Evolutionary conservation across 352 stramenopile genomes (phyloP).

Genomic region (Blastocystis sp.): DNA sequence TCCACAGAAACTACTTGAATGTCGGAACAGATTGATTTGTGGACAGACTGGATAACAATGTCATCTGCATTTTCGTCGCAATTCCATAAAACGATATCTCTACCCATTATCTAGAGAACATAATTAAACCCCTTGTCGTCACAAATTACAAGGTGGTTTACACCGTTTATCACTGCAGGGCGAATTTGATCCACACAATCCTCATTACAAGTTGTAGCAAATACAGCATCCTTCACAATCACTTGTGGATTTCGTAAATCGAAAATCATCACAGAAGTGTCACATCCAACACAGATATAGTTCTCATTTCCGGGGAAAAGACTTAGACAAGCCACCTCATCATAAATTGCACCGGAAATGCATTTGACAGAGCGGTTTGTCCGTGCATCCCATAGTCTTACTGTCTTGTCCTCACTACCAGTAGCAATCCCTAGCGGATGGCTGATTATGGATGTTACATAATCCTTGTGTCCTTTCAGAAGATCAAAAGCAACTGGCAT

Average conservation of each 20-base stretch:
- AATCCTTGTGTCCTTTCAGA: slow-evolving; percentile 36
- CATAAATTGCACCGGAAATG: background rate
- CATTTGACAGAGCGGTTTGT: background rate
- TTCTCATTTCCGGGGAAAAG: slow-evolving; percentile 10
- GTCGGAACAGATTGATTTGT: background rate
- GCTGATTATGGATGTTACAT: slow-evolving; percentile 6
- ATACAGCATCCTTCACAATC: background rate
- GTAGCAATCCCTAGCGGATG: background rate
- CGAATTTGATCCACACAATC: slow-evolving; percentile 10
- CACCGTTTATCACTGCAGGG: background rate
- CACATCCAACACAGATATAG: slow-evolving; percentile 18
- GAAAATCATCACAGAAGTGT: background rate
- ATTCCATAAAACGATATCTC: background rate
- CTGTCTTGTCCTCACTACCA: slow-evolving; percentile 31
- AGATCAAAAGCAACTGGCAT: background rate
- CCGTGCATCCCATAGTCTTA: background rate
- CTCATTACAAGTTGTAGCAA: background rate
- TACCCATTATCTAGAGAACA: background rate
- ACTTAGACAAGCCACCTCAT: background rate
- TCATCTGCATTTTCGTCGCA: background rate
- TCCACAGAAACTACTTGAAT: background rate
- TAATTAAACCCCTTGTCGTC: slow-evolving; percentile 16
- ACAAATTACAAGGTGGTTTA: background rate
- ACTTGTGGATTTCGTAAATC: background rate
- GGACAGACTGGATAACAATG: background rate